These are phyloP conservation scores for Raphanus sativus DNA, from an alignment of 345 rosid species.

Conservation along the genomic window DNA sequence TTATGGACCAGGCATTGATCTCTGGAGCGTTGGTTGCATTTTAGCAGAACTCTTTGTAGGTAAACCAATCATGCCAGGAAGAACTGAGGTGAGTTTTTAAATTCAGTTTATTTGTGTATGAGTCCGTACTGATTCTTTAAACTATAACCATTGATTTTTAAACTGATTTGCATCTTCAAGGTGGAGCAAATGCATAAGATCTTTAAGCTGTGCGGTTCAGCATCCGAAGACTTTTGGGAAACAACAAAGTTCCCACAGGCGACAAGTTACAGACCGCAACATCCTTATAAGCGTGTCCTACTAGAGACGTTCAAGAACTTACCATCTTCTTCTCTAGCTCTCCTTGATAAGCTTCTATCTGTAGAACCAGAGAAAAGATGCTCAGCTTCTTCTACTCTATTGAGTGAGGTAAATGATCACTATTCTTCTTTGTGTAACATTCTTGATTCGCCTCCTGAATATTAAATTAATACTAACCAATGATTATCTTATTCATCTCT, in stretches of 20 bases:
- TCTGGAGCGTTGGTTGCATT: slow-evolving; percentile 95
- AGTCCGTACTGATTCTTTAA: neutral
- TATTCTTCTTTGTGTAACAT: neutral
- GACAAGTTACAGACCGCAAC: slow-evolving; percentile 78
- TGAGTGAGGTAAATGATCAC: slow-evolving; percentile 49
- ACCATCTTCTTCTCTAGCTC: slow-evolving; percentile 57
- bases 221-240: slow-evolving; percentile 77
- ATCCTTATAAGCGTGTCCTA: slow-evolving; percentile 57
- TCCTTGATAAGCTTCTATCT: slow-evolving; percentile 61
- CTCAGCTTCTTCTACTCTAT: slow-evolving; percentile 57
- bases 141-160: neutral
- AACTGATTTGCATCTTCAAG: slow-evolving; percentile 35
- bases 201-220: slow-evolving; percentile 92
- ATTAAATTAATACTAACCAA: neutral
- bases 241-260: slow-evolving; percentile 63
- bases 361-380: slow-evolving; percentile 75
- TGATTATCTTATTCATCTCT: slow-evolving; percentile 7
- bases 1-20: slow-evolving; percentile 79
- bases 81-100: slow-evolving; percentile 69
- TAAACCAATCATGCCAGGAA: slow-evolving; percentile 93
- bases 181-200: slow-evolving; percentile 98
- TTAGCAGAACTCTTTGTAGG: slow-evolving; percentile 81
- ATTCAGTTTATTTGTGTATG: neutral
- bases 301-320: slow-evolving; percentile 55
- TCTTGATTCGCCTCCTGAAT: neutral